A percentile compares a stretch with the other conserved stretches of the same genome.
phyloP scores from a whole-genome alignment of 2,329 filamentous ascomycete species.

The Xylariaceae sp. region DNA sequence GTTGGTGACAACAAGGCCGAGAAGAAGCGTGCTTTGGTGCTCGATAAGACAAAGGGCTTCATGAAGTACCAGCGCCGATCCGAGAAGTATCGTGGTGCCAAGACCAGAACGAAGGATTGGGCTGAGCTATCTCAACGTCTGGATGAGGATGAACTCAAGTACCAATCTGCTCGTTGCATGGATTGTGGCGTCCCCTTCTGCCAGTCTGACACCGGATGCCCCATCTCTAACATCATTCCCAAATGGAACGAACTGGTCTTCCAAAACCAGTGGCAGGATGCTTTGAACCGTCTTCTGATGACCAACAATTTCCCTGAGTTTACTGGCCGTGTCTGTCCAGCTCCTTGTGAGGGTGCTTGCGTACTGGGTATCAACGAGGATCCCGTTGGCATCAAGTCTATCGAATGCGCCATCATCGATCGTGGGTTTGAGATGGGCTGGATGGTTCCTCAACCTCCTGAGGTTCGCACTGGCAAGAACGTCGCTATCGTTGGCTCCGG shows the following conservation, averaged over 20 bases:
- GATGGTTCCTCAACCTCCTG: conserved; percentile 82
- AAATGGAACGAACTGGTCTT: conserved; percentile 90
- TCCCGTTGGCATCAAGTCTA: conserved; percentile 96
- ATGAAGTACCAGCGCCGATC: conserved; percentile 93
- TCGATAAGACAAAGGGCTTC: conserved; percentile 97
- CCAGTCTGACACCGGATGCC: conserved; percentile 92
- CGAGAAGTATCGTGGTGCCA: conserved; percentile 86
- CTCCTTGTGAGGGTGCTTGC: conserved; percentile 93
- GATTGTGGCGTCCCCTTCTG: conserved; percentile 98
- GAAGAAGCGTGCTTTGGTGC: conserved; percentile 83
- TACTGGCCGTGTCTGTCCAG: conserved; percentile 93
- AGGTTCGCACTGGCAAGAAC: conserved; percentile 80
- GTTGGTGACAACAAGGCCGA: conserved; percentile 78
- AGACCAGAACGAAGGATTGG: conserved; percentile 88
- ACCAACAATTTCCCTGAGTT: conserved; percentile 99
- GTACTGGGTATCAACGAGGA: conserved; percentile 96
- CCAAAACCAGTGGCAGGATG: conserved; percentile 78
- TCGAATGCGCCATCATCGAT: conserved; percentile 96
- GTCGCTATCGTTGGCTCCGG: conserved; percentile 89
- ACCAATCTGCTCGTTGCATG: conserved; percentile 96
- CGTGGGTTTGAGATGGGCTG: conserved; percentile 97
- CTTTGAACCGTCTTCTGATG: conserved; percentile 85
- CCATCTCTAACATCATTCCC: conserved; percentile 95
- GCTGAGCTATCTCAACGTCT: conserved; percentile 83
- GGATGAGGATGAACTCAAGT: conserved; percentile 92